These are phyloP conservation scores for Cryptococcus sp. DNA, from an alignment of 1,284 basidiomycete genomes.

Conservation along the genomic window DNA sequence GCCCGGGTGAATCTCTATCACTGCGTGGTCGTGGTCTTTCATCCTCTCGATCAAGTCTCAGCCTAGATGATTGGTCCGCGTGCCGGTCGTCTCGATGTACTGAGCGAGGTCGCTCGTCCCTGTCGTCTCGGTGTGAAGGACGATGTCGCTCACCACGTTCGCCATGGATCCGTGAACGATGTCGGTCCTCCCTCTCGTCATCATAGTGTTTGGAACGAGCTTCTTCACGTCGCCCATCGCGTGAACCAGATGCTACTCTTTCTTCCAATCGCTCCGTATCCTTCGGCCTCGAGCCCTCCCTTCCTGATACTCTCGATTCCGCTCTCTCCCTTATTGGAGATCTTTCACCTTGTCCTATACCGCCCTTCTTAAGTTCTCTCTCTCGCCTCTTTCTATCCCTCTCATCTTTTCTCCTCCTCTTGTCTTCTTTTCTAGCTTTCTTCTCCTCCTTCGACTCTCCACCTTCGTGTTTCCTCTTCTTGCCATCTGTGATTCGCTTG, in stretches of 20 bases:
- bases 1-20: no score
- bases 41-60: not conserved
- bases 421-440: constrained; percentile 50
- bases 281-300: constrained; percentile 6
- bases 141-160: not conserved
- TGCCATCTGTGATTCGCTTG: constrained; percentile 33
- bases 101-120: not conserved
- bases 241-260: no score
- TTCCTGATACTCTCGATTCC: constrained; percentile 16
- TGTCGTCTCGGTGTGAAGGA: not conserved
- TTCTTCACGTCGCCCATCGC: no score
- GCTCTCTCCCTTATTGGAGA: not conserved
- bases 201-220: no score
- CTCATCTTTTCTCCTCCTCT: constrained; percentile 45
- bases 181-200: no score
- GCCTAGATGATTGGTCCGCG: not conserved
- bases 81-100: not conserved
- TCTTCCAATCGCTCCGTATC: no score
- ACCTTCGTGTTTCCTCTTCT: constrained; percentile 61
- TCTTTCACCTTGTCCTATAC: constrained; percentile 22
- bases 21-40: not conserved
- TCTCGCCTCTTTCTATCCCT: constrained; percentile 21
- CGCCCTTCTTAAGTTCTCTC: constrained; percentile 50
- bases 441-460: constrained; percentile 70
- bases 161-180: no score